Base-by-base conservation (phyloP, 139 green algal species). In the Chlorella sp. region DNA sequence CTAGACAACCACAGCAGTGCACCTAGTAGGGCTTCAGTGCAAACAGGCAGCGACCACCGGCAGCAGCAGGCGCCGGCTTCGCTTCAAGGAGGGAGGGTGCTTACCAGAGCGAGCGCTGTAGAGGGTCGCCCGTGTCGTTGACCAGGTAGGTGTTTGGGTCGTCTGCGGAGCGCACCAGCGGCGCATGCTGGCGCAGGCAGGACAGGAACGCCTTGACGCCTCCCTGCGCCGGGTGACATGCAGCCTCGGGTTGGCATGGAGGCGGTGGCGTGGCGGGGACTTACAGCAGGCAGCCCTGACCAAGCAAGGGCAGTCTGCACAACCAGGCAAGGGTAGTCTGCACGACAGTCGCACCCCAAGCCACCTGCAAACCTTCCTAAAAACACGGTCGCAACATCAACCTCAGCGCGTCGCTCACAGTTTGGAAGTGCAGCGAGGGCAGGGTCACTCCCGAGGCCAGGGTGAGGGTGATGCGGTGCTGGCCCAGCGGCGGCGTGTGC, bases 351-450 rank as follows among this genome's bases (percentile, higher is more conserved):
- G n/a, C n/a, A n/a, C n/a, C n/a, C n/a, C n/a, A 41, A 40, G 30
- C 30, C 14, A 19, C 7, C 8, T 5, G 14, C 14, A 72, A 16
- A 40, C 19, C 19, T 14, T 9, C 65, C 32, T 5, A 5, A 72
- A 40, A 38, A 13, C 65, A 19, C 24, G 3, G 6, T 5, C 65
- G 14, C 67, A 9, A 22, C 67, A 43, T 34, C 72, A 38, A n/a
- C n/a, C n/a, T n/a, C n/a, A n/a, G n/a, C n/a, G 22, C 72, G 14
- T 7, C 30, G 38, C 85, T 9, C 76, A 95, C 90, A 85, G 94
- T 83, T 38, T 96, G 93, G 87, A 98, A 97, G 81, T 94, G 90
- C 16, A 98, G 87, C 5, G 93, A 94, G 24, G 94, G 92, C 67
- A 98, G 90, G 9, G 92, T 95, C 8, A 97, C 77, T 0, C 94